These are phyloP conservation scores for Phallus indusiatus DNA, from an alignment of 768 basidiomycete genomes.

Conservation along the genomic window DNA sequence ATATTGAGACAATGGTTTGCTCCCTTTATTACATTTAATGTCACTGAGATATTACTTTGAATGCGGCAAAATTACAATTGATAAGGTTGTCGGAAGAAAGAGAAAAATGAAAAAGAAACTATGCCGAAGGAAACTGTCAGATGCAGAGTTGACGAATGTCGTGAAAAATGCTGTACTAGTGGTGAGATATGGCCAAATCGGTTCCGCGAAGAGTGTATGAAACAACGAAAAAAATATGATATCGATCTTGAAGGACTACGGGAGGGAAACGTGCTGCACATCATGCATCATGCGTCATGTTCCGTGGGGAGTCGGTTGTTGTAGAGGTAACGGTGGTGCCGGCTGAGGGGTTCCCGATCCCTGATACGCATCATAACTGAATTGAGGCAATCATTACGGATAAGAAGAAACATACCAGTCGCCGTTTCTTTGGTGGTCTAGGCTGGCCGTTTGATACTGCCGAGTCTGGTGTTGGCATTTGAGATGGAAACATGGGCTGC, in stretches of 20 bases:
- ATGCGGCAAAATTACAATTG: not conserved
- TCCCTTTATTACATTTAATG: not conserved
- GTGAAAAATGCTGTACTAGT: not conserved
- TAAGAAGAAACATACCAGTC: constrained; percentile 44
- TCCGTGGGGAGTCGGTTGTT: constrained; percentile 65
- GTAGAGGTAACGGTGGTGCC: constrained; percentile 24
- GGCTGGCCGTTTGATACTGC: constrained; percentile 45
- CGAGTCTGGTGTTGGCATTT: constrained; percentile 39
- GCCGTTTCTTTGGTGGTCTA: constrained; percentile 66
- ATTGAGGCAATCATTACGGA: not conserved
- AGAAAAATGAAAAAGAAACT: constrained; percentile 13
- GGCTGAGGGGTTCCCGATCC: constrained; percentile 6
- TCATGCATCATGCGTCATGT: constrained; percentile 25
- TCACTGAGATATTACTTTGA: not conserved
- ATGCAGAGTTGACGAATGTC: not conserved
- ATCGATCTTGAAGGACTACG: not conserved
- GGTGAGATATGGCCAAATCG: not conserved
- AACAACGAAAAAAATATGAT: not conserved
- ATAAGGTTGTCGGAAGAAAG: constrained; percentile 7
- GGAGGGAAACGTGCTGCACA: not conserved
- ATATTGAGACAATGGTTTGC: not conserved
- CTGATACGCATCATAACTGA: not conserved
- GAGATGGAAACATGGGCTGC: constrained; percentile 23
- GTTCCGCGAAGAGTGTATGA: not conserved
- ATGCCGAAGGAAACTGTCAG: constrained; percentile 64